A percentile compares a stretch with the other conserved stretches of the same genome.
Evolutionary conservation across 2,329 filamentous ascomycete genomes (phyloP).

Genomic region (Tolypocladium album): DNA sequence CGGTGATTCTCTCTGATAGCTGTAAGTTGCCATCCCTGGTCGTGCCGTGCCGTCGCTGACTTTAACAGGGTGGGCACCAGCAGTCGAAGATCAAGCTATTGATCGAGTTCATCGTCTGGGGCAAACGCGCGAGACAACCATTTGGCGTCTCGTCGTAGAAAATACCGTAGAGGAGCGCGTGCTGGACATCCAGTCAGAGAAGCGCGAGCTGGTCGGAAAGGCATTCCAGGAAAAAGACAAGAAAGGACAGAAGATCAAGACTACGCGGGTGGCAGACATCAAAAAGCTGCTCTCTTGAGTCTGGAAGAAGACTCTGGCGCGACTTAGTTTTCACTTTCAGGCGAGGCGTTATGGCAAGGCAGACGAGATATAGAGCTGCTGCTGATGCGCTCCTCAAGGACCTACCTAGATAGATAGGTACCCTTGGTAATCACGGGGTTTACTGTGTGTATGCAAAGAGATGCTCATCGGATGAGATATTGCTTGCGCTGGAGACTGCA

Average conservation of each 20-base stretch:
- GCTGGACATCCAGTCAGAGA: slow-evolving; percentile 65
- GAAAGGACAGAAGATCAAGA: slow-evolving; percentile 42
- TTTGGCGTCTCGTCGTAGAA: slow-evolving; percentile 76
- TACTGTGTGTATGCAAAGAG: background rate
- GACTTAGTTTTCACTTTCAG: background rate
- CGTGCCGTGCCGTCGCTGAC: background rate
- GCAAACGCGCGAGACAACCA: slow-evolving; percentile 66
- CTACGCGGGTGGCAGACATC: slow-evolving; percentile 46
- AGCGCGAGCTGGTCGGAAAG: slow-evolving; percentile 65
- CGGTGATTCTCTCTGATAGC: slow-evolving; percentile 71
- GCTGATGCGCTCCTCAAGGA: background rate
- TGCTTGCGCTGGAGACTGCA: background rate
- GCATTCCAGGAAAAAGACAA: slow-evolving; percentile 63
- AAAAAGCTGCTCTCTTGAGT: slow-evolving; percentile 31
- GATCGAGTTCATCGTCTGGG: slow-evolving; percentile 81
- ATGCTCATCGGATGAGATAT: background rate
- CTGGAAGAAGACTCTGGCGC: background rate
- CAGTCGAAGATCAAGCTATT: slow-evolving; percentile 84
- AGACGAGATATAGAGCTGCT: background rate
- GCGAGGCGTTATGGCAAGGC: background rate
- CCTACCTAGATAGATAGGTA: background rate
- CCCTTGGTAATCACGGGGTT: background rate
- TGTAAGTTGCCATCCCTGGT: slow-evolving; percentile 31
- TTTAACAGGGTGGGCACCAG: slow-evolving; percentile 69
- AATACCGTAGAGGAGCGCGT: slow-evolving; percentile 72